Base-by-base conservation (phyloP, 1,284 basidiomycete genomes). In the Quambalaria eucalypti region DNA sequence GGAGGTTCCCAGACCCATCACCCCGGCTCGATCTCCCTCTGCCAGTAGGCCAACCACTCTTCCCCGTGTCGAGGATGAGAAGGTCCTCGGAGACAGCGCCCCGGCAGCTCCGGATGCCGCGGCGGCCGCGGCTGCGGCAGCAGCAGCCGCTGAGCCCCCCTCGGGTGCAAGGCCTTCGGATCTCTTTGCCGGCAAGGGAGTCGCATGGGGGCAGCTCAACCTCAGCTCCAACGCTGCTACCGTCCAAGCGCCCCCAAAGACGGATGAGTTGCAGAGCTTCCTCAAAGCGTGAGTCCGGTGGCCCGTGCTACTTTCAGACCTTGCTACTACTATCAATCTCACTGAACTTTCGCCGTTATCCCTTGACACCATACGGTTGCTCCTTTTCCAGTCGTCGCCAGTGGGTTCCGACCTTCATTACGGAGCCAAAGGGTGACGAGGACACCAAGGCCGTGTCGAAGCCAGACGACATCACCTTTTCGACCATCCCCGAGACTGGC, bases 381-480 rank as follows among this genome's bases (percentile, higher is more conserved):
- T 31, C 51, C 25, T 26, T 12, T 33, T 49, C 10, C n/a, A 55
- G 52, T 28, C 56, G 56, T 28, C 54, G 56, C 21, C 56, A 58
- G 50, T 58, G 56, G 56, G 54, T 56, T 2, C 56, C 56, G 9
- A 58, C 56, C 6, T 58, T 58, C 50, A 44, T 54, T 16, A 58
- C 56, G 2, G 56, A 21, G 2, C 21, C 21, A 21, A 46, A 46
- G 42, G 21, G 25, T 14, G 7, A 46, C 19, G 42, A 23, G 6
- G 42, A 46, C 21, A 26, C 25, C n/a, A 46, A 46, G 42, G 16
- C n/a, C 16, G 42, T 46, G 16, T 46, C 42, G 21, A 46, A 46
- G 19, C 42, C 42, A 46, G 42, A 46, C 21, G 42, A 46, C 42
- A 46, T 46, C 4, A 21, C n/a, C 4, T 46, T 46, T 21, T 46